Evolutionary conservation across 2,329 filamentous ascomycete species (phyloP).

Genomic region (Talaromyces sp.): DNA sequence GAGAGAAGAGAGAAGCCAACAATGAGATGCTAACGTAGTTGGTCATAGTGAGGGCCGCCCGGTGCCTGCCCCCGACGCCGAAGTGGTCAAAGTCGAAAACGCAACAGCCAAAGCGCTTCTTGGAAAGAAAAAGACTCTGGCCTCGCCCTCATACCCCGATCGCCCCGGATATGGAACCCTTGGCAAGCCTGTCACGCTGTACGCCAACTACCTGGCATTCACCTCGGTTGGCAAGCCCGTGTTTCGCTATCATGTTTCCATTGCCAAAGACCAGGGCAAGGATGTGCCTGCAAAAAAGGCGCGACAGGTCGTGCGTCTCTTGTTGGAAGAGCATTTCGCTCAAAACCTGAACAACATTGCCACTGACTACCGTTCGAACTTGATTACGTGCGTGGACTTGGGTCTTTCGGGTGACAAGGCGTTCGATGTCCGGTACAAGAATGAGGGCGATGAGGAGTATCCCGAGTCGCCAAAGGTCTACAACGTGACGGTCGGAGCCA

Average conservation of each 20-base stretch:
- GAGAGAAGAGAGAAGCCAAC: too few species aligned
- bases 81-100: slow-evolving; percentile 33
- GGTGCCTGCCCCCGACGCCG: slow-evolving; percentile 22
- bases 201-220: slow-evolving; percentile 45
- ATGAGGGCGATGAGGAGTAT: slow-evolving; percentile 40
- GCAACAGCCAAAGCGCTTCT: slow-evolving; percentile 28
- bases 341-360: slow-evolving; percentile 33
- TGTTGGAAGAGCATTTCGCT: slow-evolving; percentile 45
- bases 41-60: slow-evolving; percentile 24
- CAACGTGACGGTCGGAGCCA: slow-evolving; percentile 38
- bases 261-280: slow-evolving; percentile 31
- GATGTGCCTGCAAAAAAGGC: slow-evolving; percentile 43
- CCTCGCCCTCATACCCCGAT: slow-evolving; percentile 31
- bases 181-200: slow-evolving; percentile 36
- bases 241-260: slow-evolving; percentile 46
- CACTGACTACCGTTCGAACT: slow-evolving; percentile 43
- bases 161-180: slow-evolving; percentile 43
- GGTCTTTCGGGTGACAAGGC: slow-evolving; percentile 16
- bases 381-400: slow-evolving; percentile 39
- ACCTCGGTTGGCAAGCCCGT: slow-evolving; percentile 41
- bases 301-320: slow-evolving; percentile 51
- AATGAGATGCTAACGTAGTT: neutral
- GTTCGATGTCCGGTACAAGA: slow-evolving; percentile 38
- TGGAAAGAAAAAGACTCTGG: slow-evolving; percentile 15
- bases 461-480: slow-evolving; percentile 36